Evolutionary conservation across 2,329 filamentous ascomycete genomes (phyloP), one percentile per base, ranked within the genome.

Genomic region (Colletotrichum orbiculare): DNA sequence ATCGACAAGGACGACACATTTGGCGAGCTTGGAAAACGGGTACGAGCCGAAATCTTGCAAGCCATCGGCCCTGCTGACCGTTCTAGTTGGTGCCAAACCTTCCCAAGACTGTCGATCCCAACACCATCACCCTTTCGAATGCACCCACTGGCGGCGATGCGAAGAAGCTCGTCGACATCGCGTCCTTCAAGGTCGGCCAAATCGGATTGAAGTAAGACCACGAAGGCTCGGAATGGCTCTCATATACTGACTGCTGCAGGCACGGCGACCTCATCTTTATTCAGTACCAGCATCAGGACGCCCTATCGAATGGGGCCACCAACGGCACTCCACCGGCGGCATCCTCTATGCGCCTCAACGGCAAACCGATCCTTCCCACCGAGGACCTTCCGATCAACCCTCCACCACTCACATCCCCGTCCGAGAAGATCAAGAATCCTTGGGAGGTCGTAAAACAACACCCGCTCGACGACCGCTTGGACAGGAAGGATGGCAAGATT

Each of bases 381-480:
- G 90, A 95, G 73, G 86, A 91, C 69, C 77, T 87, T 4, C 87
- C 88, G 47, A 85, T 91, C 73, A 85, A 88, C 67, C 86, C 89
- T 53, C 48, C 49, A 33, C 82, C 81, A 57, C 79, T 86, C 47
- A 83, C 81, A 5, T 85, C 85, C 2, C 83, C 87, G 6, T 80
- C 85, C 2, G 83, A 87, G 55, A 82, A 88, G 56, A 90, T 94
- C 72, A 93, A 91, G 77, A 97, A 96, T 69, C 93, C 94, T 1
- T 98, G 96, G 96, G 96, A 99, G 74, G 87, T 91, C 8, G 91
- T 98, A 13, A 89, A 89, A 73, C 96, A 99, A 79, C 96, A 94
- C 2, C 83, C 89, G 2, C 84, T 99, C 9, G 96, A 99, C 75
- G 90, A 99, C 74, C 83, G 86, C 60, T 81, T 99, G 74, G 96